Conservation (phyloP, 2,329 filamentous ascomycete genomes). For the Grosmannia clavigera region DNA sequence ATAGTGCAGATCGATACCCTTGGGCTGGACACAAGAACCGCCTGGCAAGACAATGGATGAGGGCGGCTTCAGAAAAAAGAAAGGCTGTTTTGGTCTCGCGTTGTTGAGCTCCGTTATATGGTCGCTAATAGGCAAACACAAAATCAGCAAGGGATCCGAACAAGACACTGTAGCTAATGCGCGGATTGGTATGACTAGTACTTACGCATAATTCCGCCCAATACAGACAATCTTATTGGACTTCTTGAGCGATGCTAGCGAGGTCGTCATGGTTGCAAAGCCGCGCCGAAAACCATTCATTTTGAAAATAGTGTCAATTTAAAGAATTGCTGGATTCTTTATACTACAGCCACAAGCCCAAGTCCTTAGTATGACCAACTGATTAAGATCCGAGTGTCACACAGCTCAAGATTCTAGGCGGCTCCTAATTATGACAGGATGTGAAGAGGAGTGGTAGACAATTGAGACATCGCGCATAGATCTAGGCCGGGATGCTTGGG, state of each 20-base stretch:
- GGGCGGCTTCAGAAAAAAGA: slow-evolving; percentile 96
- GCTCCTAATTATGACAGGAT: background rate
- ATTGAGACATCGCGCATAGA: background rate
- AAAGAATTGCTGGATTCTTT: background rate
- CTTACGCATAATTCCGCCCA: slow-evolving; percentile 87
- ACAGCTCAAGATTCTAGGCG: background rate
- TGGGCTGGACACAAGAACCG: slow-evolving; percentile 70
- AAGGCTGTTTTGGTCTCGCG: slow-evolving; percentile 79
- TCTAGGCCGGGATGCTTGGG: too few species aligned
- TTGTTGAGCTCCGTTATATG: slow-evolving; percentile 90
- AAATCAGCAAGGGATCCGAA: background rate
- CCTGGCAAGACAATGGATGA: slow-evolving; percentile 72
- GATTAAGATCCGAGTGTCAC: background rate
- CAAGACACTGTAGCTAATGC: background rate
- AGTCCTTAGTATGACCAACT: background rate
- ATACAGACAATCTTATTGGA: slow-evolving; percentile 69
- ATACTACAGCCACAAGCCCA: background rate
- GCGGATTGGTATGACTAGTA: slow-evolving; percentile 1
- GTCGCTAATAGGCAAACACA: slow-evolving; percentile 49
- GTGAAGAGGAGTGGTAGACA: background rate
- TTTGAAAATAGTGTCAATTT: background rate
- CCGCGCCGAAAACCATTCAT: slow-evolving; percentile 17
- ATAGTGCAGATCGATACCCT: slow-evolving; percentile 78
- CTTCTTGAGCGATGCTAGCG: slow-evolving; percentile 26
- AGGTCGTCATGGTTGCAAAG: slow-evolving; percentile 23